Conservation (phyloP, 2,329 filamentous ascomycete genomes). For the Eutypa lata region DNA sequence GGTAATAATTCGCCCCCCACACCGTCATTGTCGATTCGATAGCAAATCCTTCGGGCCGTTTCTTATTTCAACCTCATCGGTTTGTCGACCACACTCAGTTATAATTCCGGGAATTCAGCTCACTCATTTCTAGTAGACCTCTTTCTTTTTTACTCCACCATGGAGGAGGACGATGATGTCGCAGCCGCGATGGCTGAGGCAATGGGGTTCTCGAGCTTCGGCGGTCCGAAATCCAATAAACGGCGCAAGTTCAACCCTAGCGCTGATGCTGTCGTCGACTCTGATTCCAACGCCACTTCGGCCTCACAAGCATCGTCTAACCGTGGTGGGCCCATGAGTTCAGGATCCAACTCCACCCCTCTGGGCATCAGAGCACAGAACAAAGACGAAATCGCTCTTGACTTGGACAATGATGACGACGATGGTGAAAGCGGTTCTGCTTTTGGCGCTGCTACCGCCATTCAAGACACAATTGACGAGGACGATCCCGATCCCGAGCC, state of each 20-base stretch:
- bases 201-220: slow-evolving; percentile 75
- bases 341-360: slow-evolving; percentile 35
- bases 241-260: slow-evolving; percentile 65
- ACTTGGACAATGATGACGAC: slow-evolving; percentile 36
- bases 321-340: slow-evolving; percentile 7
- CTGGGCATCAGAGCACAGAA: slow-evolving; percentile 37
- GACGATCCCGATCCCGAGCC: slow-evolving; percentile 18
- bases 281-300: slow-evolving; percentile 24
- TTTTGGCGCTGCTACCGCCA: slow-evolving; percentile 1
- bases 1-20: not conserved
- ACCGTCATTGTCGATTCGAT: not conserved
- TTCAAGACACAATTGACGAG: slow-evolving; percentile 3
- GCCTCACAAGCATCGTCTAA: slow-evolving; percentile 10
- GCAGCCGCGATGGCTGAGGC: slow-evolving; percentile 59
- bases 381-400: slow-evolving; percentile 44
- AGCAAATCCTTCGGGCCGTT: not conserved
- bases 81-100: not conserved
- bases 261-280: slow-evolving; percentile 33
- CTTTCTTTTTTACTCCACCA: not conserved
- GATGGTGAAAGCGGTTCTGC: slow-evolving; percentile 9
- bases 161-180: slow-evolving; percentile 22
- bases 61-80: not conserved
- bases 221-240: slow-evolving; percentile 54
- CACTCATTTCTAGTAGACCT: no score
- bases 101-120: no score